Conservation (phyloP, 164 flowering plant species). For the Vitis cinerea region DNA sequence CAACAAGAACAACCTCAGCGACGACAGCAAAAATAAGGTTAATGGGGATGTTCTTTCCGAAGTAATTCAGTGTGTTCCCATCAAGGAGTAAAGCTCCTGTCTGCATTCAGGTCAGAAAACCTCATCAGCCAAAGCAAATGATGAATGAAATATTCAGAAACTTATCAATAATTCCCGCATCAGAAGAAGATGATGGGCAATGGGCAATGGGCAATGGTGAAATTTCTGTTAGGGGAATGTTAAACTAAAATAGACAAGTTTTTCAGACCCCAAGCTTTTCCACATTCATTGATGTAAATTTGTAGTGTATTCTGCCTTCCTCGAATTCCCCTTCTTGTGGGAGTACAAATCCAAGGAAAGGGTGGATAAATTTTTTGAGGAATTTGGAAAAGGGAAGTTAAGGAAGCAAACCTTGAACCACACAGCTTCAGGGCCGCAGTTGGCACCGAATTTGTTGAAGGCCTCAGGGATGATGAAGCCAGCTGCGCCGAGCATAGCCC, state of each 20-base stretch:
- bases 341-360: too few species aligned
- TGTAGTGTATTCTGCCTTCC: too few species aligned
- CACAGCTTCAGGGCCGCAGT: constrained; percentile 98
- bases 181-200: too few species aligned
- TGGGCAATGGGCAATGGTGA: too few species aligned
- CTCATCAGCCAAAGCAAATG: too few species aligned
- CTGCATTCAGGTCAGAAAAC: constrained; percentile 32
- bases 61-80: constrained; percentile 96
- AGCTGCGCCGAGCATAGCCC: constrained; percentile 99
- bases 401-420: constrained; percentile 82
- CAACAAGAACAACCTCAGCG: constrained; percentile 89
- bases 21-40: constrained; percentile 79
- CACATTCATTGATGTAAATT: too few species aligned
- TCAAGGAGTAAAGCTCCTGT: constrained; percentile 99
- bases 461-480: constrained; percentile 98
- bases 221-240: too few species aligned
- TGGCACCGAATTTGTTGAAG: constrained; percentile 95
- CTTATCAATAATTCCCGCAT: too few species aligned
- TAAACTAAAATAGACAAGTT: too few species aligned
- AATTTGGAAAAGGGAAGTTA: background rate
- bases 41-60: constrained; percentile 95
- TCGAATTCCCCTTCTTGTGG: too few species aligned
- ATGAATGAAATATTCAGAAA: too few species aligned
- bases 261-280: too few species aligned
- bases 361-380: background rate